Evolutionary conservation across 73 alveolate species (phyloP).

Genomic region (Urostyla sp.): DNA sequence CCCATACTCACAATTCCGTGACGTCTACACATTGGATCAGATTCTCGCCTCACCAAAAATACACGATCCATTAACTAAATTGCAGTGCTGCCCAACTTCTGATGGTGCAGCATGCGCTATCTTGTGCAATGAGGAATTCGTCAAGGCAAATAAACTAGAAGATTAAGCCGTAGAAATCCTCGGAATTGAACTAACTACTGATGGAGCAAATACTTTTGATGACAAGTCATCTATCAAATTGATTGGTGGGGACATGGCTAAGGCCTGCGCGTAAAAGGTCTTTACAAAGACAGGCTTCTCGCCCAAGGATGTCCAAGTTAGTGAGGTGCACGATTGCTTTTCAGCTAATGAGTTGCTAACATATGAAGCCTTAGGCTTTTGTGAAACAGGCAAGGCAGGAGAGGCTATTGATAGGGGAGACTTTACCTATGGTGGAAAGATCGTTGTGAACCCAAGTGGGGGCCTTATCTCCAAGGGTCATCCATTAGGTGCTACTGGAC

Average conservation of each 20-base stretch:
- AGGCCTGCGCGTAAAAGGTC: constrained; percentile 78
- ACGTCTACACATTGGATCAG: constrained; percentile 85
- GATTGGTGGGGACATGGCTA: constrained; percentile 86
- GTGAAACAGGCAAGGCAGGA: constrained; percentile 91
- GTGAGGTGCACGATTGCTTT: constrained; percentile 91
- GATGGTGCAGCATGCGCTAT: constrained; percentile 93
- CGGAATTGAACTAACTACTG: constrained; percentile 80
- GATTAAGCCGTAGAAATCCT: constrained; percentile 88
- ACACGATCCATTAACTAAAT: constrained; percentile 83
- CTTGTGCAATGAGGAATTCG: constrained; percentile 76
- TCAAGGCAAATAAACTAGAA: constrained; percentile 70
- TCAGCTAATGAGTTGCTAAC: constrained; percentile 88
- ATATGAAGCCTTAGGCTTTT: constrained; percentile 89
- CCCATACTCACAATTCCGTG: constrained; percentile 88
- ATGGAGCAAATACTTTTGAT: constrained; percentile 69
- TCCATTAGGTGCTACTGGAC: constrained; percentile 94
- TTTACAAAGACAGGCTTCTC: constrained; percentile 71
- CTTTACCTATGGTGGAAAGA: constrained; percentile 88
- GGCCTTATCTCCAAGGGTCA: constrained; percentile 92
- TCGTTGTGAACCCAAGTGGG: constrained; percentile 86
- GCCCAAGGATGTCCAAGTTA: constrained; percentile 77
- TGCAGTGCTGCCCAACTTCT: constrained; percentile 90
- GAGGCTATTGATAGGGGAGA: constrained; percentile 82
- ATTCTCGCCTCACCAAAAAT: constrained; percentile 71
- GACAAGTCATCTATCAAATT: constrained; percentile 74